Conservation (phyloP, 257 asterid genomes). For the Schizonepeta tenuifolia region DNA sequence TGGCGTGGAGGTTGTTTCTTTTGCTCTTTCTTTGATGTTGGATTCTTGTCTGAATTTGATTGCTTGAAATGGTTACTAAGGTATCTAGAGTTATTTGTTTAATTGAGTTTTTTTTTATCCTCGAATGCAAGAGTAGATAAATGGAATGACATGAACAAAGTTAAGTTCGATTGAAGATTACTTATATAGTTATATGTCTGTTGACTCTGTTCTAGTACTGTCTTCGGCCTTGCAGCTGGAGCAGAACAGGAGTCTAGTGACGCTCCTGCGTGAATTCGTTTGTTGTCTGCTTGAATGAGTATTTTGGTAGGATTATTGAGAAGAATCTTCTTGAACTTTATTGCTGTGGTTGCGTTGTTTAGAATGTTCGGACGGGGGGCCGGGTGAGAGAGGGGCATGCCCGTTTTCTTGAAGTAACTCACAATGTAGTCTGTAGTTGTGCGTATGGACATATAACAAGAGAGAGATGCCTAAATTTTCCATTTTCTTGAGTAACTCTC, state of each 20-base stretch:
- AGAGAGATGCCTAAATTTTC: too few species aligned
- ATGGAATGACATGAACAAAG: too few species aligned
- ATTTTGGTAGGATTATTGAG: background rate
- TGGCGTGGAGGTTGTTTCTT: slow-evolving; percentile 71
- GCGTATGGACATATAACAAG: too few species aligned
- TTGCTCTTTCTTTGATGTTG: background rate
- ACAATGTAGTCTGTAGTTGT: too few species aligned
- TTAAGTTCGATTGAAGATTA: slow-evolving; percentile 18
- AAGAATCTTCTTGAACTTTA: background rate
- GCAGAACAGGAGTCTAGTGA: background rate
- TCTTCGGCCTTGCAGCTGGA: background rate
- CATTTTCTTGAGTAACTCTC: background rate
- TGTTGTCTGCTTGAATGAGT: background rate
- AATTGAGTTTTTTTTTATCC: slow-evolving; percentile 1
- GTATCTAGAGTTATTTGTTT: background rate
- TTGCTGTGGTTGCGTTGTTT: background rate
- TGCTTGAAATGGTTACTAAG: slow-evolving; percentile 12
- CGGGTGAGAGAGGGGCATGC: too few species aligned
- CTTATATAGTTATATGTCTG: too few species aligned
- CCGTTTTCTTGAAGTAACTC: too few species aligned
- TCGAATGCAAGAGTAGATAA: background rate
- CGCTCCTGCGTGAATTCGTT: background rate
- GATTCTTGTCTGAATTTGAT: slow-evolving; percentile 11
- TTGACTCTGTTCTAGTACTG: background rate
- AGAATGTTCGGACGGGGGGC: too few species aligned